phyloP scores from a whole-genome alignment of 805 yeast genomes.

The Ogataea nakhonphanomensis region DNA sequence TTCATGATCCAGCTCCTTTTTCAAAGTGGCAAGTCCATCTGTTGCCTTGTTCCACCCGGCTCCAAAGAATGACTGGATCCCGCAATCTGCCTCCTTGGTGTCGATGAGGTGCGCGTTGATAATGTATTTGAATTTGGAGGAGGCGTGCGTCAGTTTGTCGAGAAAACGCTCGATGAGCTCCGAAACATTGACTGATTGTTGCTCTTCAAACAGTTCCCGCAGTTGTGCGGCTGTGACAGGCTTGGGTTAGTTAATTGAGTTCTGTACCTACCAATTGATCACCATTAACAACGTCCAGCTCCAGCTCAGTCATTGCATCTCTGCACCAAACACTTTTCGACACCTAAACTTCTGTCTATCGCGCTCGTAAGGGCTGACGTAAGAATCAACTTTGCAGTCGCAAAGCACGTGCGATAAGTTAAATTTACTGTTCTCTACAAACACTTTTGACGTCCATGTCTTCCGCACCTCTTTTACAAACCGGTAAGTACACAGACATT shows the following conservation, averaged over 20 bases:
- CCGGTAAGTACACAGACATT: slow-evolving; percentile 41
- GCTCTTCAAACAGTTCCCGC: slow-evolving; percentile 10
- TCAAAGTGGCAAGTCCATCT: slow-evolving; percentile 49
- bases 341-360: too few species aligned
- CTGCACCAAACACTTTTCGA: slow-evolving; percentile 3
- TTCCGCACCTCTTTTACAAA: slow-evolving; percentile 68
- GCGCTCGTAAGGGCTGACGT: too few species aligned
- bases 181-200: slow-evolving; percentile 3
- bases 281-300: slow-evolving; percentile 12
- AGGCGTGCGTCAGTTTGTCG: slow-evolving; percentile 36
- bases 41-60: slow-evolving; percentile 54
- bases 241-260: slow-evolving; percentile 9
- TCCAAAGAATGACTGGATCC: slow-evolving; percentile 42
- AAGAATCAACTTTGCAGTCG: background rate
- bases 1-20: slow-evolving; percentile 23
- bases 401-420: slow-evolving; percentile 13
- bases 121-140: slow-evolving; percentile 56
- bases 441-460: slow-evolving; percentile 45
- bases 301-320: slow-evolving; percentile 6
- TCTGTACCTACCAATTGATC: slow-evolving; percentile 15
- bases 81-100: slow-evolving; percentile 23
- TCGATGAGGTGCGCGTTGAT: slow-evolving; percentile 41
- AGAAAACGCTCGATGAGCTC: slow-evolving; percentile 1
- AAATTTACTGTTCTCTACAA: slow-evolving; percentile 8
- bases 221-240: slow-evolving; percentile 22